Base-by-base conservation (phyloP, 805 yeast species). In the Saccharomycopsis sp. region DNA sequence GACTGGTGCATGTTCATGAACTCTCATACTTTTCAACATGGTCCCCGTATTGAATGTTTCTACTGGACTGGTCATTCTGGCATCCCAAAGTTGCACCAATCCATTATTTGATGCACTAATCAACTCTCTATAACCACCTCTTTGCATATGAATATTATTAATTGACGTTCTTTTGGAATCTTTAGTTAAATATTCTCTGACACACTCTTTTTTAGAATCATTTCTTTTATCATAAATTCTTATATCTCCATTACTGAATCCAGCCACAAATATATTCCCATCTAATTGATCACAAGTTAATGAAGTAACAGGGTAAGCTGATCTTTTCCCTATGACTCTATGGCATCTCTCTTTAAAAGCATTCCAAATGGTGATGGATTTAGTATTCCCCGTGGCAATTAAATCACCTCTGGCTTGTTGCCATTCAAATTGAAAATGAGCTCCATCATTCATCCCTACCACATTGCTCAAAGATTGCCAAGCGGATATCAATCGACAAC, bases 1-100 rank as follows among this genome's bases (percentile, higher is more conserved):
- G 2, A 92, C 69, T 1, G 98, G 97, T 0, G 97, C 98, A 61
- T 92, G 98, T 53, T 92, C 98, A 60, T 92, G 98, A 4, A 85
- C 74, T 53, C 83, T 81, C 41, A 86, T 68, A 17, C 85, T 70
- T 5, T 92, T 72, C 70, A 74, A 69, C 3, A 66, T 63, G 36
- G 64, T 62, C 1, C 64, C 63, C 14, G 82, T 81, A 18, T 62
- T 64, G 61, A 79, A 85, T 1, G 76, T 62, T 4, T 70, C 62
- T 2, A 89, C 83, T 0, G 96, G 89, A 8, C 74, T 74, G 40
- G 74, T 71, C 28, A 66, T 56, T 45, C 98, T 67, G 23, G 92
- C 79, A 60, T 92, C 98, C 97, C 97, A 92, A 20, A 92, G 57
- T 42, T 79, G 82, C 3, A 92, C 81, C 34, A 68, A 64, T 2